These are phyloP conservation scores for Prinsepia uniflora DNA, from an alignment of 306 rosid genomes.

Conservation along the genomic window DNA sequence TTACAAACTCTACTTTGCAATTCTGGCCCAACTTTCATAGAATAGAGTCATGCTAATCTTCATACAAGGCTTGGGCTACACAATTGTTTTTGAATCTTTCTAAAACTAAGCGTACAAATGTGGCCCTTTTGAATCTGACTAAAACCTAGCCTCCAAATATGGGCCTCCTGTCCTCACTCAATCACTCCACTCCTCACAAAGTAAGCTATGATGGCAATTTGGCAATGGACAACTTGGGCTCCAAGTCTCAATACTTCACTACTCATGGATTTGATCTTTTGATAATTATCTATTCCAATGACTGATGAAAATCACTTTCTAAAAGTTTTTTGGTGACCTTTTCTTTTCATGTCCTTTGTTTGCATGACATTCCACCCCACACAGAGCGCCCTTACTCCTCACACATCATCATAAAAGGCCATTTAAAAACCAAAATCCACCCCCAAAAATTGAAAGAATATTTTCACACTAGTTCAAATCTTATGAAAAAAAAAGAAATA, in stretches of 20 bases:
- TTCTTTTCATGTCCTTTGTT: conserved; percentile 14
- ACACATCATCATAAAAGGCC: not conserved
- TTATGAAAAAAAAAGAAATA: too few relatives aligned
- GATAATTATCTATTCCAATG: not conserved
- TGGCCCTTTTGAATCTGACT: too few relatives aligned
- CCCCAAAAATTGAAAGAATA: too few relatives aligned
- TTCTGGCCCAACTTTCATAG: not conserved
- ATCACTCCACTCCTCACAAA: too few relatives aligned
- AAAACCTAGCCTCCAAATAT: too few relatives aligned
- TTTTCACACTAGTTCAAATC: too few relatives aligned
- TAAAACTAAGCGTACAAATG: too few relatives aligned
- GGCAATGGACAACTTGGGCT: too few relatives aligned
- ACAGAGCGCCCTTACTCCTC: not conserved
- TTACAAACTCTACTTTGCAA: too few relatives aligned
- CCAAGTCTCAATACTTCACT: not conserved
- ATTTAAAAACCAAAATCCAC: not conserved
- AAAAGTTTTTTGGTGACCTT: not conserved
- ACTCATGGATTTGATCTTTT: not conserved
- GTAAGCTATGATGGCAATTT: too few relatives aligned
- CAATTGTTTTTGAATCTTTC: too few relatives aligned
- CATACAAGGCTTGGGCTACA: not conserved
- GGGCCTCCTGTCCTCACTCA: too few relatives aligned
- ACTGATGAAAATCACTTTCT: not conserved
- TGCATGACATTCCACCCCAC: conserved; percentile 15
- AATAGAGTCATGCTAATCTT: not conserved